Conservation (phyloP, 139 green algal species). For the Medakamo hakoo region DNA sequence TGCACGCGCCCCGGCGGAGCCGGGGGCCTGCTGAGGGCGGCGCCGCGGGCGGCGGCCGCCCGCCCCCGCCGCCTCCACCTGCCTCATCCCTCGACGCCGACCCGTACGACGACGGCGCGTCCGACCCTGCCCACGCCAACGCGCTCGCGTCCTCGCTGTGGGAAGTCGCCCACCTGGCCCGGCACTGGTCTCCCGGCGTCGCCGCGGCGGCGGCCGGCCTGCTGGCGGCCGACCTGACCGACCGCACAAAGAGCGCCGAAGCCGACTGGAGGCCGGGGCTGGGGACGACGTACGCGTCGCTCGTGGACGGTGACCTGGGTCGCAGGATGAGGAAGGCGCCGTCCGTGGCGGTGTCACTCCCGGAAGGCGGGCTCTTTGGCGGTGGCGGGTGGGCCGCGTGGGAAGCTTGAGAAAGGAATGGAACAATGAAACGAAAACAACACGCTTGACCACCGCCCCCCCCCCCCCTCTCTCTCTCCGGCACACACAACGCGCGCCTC, state of each 20-base stretch:
- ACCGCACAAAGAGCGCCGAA: slow-evolving; percentile 62
- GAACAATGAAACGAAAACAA: too few relatives aligned
- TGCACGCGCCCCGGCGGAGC: slow-evolving; percentile 42
- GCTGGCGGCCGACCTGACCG: slow-evolving; percentile 70
- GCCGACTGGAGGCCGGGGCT: slow-evolving; percentile 46
- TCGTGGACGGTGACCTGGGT: slow-evolving; percentile 47
- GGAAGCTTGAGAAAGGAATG: too few relatives aligned
- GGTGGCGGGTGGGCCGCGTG: too few relatives aligned
- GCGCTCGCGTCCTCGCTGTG: slow-evolving; percentile 86
- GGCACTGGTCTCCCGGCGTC: slow-evolving; percentile 72
- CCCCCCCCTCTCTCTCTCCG: too few relatives aligned
- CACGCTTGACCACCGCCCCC: too few relatives aligned
- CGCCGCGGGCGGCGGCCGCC: background rate
- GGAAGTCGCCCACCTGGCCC: slow-evolving; percentile 69
- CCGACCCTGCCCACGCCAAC: slow-evolving; percentile 48
- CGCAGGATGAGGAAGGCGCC: slow-evolving; percentile 47
- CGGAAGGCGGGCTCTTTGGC: too few relatives aligned
- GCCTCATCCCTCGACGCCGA: background rate
- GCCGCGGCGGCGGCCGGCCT: slow-evolving; percentile 43
- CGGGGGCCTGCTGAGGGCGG: background rate
- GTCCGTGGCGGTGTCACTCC: too few relatives aligned
- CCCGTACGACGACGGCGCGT: slow-evolving; percentile 29
- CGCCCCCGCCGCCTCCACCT: background rate
- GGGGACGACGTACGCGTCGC: slow-evolving; percentile 35
- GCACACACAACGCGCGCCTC: too few relatives aligned